Conservation (phyloP, 2,329 filamentous ascomycete species). For the Blastomyces percursus region DNA sequence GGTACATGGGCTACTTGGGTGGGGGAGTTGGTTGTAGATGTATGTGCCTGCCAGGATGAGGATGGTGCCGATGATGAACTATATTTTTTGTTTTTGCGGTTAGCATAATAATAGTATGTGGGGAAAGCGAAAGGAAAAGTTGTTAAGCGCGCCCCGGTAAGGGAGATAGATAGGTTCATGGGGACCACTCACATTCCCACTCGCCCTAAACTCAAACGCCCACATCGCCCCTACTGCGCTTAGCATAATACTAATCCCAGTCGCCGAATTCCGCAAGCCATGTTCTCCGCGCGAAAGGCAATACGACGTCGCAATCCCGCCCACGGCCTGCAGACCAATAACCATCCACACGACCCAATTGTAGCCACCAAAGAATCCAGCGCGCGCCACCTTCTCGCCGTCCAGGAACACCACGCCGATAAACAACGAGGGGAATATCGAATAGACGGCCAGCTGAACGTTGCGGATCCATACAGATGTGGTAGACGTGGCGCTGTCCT, state of each 20-base stretch:
- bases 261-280: slow-evolving; percentile 88
- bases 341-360: slow-evolving; percentile 84
- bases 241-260: slow-evolving; percentile 80
- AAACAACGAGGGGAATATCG: slow-evolving; percentile 76
- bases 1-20: slow-evolving; percentile 38
- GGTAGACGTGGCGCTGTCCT: slow-evolving; percentile 62
- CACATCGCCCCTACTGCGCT: slow-evolving; percentile 76
- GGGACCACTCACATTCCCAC: slow-evolving; percentile 51
- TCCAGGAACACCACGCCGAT: slow-evolving; percentile 81
- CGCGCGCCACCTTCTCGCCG: slow-evolving; percentile 66
- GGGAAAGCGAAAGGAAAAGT: slow-evolving; percentile 3
- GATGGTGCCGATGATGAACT: slow-evolving; percentile 74
- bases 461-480: slow-evolving; percentile 83
- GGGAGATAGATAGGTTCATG: no score
- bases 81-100: slow-evolving; percentile 1
- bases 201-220: slow-evolving; percentile 72
- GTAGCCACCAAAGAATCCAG: slow-evolving; percentile 91
- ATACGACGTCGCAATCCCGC: slow-evolving; percentile 72
- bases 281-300: slow-evolving; percentile 78
- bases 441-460: slow-evolving; percentile 89
- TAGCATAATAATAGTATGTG: not conserved
- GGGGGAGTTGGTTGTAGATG: slow-evolving; percentile 48
- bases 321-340: slow-evolving; percentile 68
- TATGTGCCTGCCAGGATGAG: slow-evolving; percentile 75
- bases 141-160: not conserved